Conservation (phyloP, 345 rosid genomes). For the Rhizophora apiculata region DNA sequence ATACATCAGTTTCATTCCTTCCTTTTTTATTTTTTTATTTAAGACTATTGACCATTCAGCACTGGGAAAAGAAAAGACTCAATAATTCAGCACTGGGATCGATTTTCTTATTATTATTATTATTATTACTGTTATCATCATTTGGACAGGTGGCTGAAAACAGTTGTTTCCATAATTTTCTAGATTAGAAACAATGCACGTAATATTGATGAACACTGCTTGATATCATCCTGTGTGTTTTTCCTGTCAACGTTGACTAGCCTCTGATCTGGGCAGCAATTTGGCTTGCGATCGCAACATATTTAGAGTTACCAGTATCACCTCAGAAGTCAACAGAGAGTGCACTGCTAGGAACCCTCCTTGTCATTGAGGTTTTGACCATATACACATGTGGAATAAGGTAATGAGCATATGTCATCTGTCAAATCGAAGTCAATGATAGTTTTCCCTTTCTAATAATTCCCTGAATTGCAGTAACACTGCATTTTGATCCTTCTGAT, state of each 20-base stretch:
- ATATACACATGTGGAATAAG: slow-evolving; percentile 34
- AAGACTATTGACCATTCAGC: too few relatives aligned
- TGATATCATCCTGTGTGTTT: too few relatives aligned
- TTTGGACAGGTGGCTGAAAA: too few relatives aligned
- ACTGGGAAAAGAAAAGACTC: too few relatives aligned
- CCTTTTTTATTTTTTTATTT: neutral
- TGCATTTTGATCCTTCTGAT: too few relatives aligned
- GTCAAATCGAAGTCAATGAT: neutral
- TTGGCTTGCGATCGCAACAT: slow-evolving; percentile 36
- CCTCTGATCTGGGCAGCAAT: slow-evolving; percentile 23
- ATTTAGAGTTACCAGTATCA: slow-evolving; percentile 36
- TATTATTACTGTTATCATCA: too few relatives aligned
- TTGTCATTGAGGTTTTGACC: slow-evolving; percentile 21
- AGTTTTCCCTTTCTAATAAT: neutral
- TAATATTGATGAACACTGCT: too few relatives aligned
- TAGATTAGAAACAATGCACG: too few relatives aligned
- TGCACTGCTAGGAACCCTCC: slow-evolving; percentile 31
- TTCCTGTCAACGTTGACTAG: neutral
- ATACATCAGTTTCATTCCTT: neutral
- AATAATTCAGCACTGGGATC: too few relatives aligned
- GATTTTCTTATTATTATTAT: too few relatives aligned
- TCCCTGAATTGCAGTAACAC: too few relatives aligned
- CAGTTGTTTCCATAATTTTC: too few relatives aligned
- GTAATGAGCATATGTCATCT: slow-evolving; percentile 2
- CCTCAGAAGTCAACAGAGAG: slow-evolving; percentile 28